Conservation (phyloP, 2,329 filamentous ascomycete species). For the Gyromitra esculenta region DNA sequence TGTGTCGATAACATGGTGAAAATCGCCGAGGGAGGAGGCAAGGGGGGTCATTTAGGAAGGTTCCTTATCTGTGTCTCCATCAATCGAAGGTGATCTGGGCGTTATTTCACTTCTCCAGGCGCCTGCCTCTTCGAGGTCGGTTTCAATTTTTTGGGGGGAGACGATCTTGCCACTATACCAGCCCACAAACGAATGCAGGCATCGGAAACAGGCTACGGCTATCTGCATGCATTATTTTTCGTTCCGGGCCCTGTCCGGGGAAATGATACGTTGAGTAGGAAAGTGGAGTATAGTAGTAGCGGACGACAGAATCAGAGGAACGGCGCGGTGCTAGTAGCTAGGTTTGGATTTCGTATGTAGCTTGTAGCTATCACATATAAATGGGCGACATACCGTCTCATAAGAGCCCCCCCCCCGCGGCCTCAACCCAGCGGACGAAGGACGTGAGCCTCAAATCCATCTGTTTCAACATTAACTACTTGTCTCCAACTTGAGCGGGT, state of each 20-base stretch:
- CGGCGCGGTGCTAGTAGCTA: conserved; percentile 21
- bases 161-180: conserved; percentile 21
- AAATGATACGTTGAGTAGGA: conserved; percentile 19
- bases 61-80: conserved; percentile 29
- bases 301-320: conserved; percentile 16
- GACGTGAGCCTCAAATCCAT: conserved; percentile 13
- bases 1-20: conserved; percentile 26
- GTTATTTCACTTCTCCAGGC: conserved; percentile 12
- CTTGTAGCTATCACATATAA: conserved; percentile 29
- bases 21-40: conserved; percentile 14
- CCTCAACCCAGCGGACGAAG: not conserved
- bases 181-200: not conserved
- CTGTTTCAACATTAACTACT: not conserved
- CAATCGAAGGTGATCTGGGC: conserved; percentile 19
- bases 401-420: not conserved
- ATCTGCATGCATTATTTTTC: conserved; percentile 18
- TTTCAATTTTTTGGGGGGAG: not conserved
- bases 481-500: conserved; percentile 5
- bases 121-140: conserved; percentile 37
- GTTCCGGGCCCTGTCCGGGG: conserved; percentile 12
- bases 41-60: conserved; percentile 13
- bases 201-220: conserved; percentile 4
- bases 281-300: not conserved
- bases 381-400: conserved; percentile 22
- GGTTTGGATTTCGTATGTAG: conserved; percentile 2